A percentile compares a stretch with the other conserved stretches of the same genome.
These are phyloP conservation scores for Narthecium ossifragum DNA, from an alignment of 106 monocot species.

Conservation along the genomic window DNA sequence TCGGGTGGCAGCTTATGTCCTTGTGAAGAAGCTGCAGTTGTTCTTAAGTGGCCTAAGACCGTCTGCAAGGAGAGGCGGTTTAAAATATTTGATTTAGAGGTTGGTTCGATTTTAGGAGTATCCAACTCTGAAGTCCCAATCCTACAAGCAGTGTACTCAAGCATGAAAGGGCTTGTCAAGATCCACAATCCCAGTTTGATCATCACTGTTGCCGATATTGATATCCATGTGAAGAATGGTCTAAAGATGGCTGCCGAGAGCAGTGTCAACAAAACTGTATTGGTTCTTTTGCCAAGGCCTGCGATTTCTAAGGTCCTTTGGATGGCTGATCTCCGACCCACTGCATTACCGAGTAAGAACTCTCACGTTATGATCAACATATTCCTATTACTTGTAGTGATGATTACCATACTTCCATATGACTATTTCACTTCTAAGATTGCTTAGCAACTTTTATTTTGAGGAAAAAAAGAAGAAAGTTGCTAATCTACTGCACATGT, in stretches of 20 bases:
- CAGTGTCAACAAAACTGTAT: conserved; percentile 32
- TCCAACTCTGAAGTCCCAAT: conserved; percentile 81
- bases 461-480: not conserved
- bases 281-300: conserved; percentile 58
- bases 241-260: conserved; percentile 71
- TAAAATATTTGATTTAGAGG: conserved; percentile 88
- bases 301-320: conserved; percentile 72
- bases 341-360: conserved; percentile 65
- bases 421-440: too few species aligned
- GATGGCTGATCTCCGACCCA: conserved; percentile 76
- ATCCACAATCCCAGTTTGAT: conserved; percentile 89
- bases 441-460: too few species aligned
- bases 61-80: conserved; percentile 95
- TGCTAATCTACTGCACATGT: not conserved
- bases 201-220: conserved; percentile 53
- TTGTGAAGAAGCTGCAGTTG: conserved; percentile 60
- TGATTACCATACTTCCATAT: too few species aligned
- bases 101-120: conserved; percentile 54
- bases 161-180: conserved; percentile 72
- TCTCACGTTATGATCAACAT: not conserved
- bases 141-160: conserved; percentile 76
- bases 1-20: conserved; percentile 79
- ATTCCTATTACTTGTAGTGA: too few species aligned
- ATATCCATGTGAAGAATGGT: conserved; percentile 66
- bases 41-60: conserved; percentile 70